Base-by-base conservation (phyloP, 1,284 basidiomycete genomes). In the Agaricales sp. region DNA sequence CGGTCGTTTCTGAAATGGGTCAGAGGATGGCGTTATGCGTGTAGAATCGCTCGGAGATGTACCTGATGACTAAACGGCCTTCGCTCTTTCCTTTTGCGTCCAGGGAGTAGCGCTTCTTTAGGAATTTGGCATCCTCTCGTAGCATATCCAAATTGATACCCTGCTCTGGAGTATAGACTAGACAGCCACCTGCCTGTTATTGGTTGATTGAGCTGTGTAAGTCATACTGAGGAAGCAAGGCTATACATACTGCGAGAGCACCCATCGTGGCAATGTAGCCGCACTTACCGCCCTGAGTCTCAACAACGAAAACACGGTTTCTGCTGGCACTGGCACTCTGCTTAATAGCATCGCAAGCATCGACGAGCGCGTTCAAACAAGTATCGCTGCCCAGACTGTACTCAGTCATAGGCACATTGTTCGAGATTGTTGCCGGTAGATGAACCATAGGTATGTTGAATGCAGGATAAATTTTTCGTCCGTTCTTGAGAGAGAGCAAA, bases 401-500 rank as follows among this genome's bases (percentile, higher is more conserved):
- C 65, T 99, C 94, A 51, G 93, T 97, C 69, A 98, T 66, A 1
- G 96, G 95, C 3, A 99, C 93, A 58, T 99, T 99, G 72, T 99
- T 99, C 55, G 89, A 93, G 61, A 99, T 86, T 45, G 94, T 98
- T 24, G 94, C 94, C 1, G 93, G 93, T 2, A 97, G 72, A 62
- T 95, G 92, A 30, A 84, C 84, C 78, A 96, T 88, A 21, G 93
- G 93, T 55, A 97, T 89, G 58, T 93, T 84, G 74, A 98, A 91
- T 47, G 87, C 80, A 16, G 92, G 90, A 65, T 98, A 96, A 59
- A 80, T 66, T 55, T 82, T 77, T 56, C 93, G 71, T 8, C 80
- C 88, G 55, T 86, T 77, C 59, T 96, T 88, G 49, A 99, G 70
- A 45, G 84, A 77, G 57, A 84, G 64, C 50, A 97, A 66, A 4